Percentiles rank a stretch among this genome's conserved stretches.
These are phyloP conservation scores for Astragalus glycyphyllos DNA, from an alignment of 306 rosid species.

Conservation along the genomic window DNA sequence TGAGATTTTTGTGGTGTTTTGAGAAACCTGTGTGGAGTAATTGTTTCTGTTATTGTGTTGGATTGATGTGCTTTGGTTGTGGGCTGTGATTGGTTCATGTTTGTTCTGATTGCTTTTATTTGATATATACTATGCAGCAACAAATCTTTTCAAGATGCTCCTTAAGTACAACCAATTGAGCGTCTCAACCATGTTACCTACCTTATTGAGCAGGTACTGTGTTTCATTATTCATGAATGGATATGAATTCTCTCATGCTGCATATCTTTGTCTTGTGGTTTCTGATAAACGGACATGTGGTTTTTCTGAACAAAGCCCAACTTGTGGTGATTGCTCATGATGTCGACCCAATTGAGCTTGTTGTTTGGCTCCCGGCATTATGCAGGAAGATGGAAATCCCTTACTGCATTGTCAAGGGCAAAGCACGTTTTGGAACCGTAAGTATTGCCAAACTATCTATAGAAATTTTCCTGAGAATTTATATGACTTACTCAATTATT, in stretches of 20 bases:
- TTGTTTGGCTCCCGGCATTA: conserved; percentile 81
- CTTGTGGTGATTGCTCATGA: conserved; percentile 83
- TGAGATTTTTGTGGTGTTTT: neutral
- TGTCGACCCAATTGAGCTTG: conserved; percentile 86
- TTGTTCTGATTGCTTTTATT: neutral
- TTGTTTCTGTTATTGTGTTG: neutral
- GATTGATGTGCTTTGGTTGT: neutral
- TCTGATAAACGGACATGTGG: neutral
- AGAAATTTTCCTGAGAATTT: neutral
- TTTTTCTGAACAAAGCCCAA: conserved; percentile 71
- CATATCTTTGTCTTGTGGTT: neutral
- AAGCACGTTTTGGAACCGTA: conserved; percentile 79
- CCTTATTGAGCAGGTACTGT: conserved; percentile 71
- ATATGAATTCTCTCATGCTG: no score
- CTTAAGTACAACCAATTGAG: conserved; percentile 66
- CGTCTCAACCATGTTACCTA: conserved; percentile 80
- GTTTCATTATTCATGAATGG: neutral
- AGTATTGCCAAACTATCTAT: neutral
- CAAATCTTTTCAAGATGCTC: conserved; percentile 77
- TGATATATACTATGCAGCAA: conserved; percentile 49
- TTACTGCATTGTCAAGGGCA: conserved; percentile 84
- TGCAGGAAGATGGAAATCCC: conserved; percentile 93
- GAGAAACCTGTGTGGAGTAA: no score
- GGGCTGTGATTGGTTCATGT: neutral
- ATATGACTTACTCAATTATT: neutral